A percentile compares a stretch with the other conserved stretches of the same genome.
phyloP scores from a whole-genome alignment of 2,329 filamentous ascomycete genomes.

The Chlorencoelia australis region DNA sequence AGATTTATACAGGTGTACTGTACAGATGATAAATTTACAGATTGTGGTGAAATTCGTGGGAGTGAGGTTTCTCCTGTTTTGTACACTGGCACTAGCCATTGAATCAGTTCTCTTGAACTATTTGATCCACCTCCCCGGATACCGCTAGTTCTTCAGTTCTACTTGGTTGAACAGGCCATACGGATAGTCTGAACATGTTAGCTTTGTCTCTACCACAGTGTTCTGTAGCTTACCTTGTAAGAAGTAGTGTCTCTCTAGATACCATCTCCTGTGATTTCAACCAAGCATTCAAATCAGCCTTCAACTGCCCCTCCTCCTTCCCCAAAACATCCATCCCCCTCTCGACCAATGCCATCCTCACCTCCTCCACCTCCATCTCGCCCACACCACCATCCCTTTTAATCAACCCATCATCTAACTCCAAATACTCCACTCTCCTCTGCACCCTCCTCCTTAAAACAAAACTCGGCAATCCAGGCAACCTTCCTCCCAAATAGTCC shows the following conservation, averaged over 20 bases:
- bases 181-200: too few relatives aligned
- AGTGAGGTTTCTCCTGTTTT: too few relatives aligned
- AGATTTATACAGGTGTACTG: too few relatives aligned
- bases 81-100: too few relatives aligned
- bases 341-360: slow-evolving; percentile 60
- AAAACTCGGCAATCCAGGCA: slow-evolving; percentile 31
- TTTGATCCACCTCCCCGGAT: too few relatives aligned
- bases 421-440: slow-evolving; percentile 51
- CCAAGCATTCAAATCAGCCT: slow-evolving; percentile 31
- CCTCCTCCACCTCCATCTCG: slow-evolving; percentile 51
- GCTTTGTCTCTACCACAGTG: too few relatives aligned
- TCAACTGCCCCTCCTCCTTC: slow-evolving; percentile 28
- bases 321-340: slow-evolving; percentile 51
- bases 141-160: too few relatives aligned
- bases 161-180: too few relatives aligned
- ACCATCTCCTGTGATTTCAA: slow-evolving; percentile 28
- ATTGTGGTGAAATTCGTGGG: too few relatives aligned
- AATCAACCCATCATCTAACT: slow-evolving; percentile 62
- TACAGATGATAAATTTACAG: too few relatives aligned
- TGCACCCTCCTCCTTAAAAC: slow-evolving; percentile 45
- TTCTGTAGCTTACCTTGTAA: slow-evolving; percentile 31
- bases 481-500: slow-evolving; percentile 33
- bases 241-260: slow-evolving; percentile 22
- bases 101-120: too few relatives aligned
- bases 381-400: slow-evolving; percentile 48